Base-by-base conservation (phyloP, 2,329 filamentous ascomycete species). In the Paecilomyces dactylethromorphus region DNA sequence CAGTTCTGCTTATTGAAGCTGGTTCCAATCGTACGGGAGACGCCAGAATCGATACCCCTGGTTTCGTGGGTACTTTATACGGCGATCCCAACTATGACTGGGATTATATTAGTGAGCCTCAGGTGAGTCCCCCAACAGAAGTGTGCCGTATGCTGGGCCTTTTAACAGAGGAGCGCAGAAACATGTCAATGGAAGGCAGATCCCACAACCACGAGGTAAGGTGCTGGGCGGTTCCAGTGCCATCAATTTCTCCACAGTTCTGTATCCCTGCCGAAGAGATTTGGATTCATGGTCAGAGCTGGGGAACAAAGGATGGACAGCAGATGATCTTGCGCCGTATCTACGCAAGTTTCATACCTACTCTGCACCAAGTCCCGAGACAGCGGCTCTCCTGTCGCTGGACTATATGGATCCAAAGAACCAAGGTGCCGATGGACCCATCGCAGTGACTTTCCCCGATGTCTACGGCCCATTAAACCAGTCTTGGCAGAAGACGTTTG, bases 151-250 rank as follows among this genome's bases (percentile, higher is more conserved):
- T 11, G 8, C 32, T 33, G 32, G 32, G 32, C 11, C 32, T 33
- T 3, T 13, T 54, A 3, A 59, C 49, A 7, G 54, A n/a, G 56
- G n/a, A 10, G 49, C 49, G 13, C 58, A 69, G 63, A 52, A 59
- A 45, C 60, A 66, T n/a, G 73, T 80, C 3, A 72, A 74, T 15
- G 71, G 72, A 13, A 74, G 78, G 1, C 63, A 71, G 2, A 75
- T 81, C 12, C 59, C 66, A 3, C 77, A 80, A 52, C 76, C 76
- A 24, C 74, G 80, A 5, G 81, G 79, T 33, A 79, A 79, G 55
- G 77, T 81, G 0, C 71, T 84, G 0, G 81, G 81, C 4, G 81
- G 81, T 10, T 78, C 76, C 13, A 78, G 71, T 10, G 73, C 78
- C 0, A 60, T 82, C 31, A 81, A 82, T 61, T 76, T 79, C 33